These are phyloP conservation scores for Cenococcum geophilum DNA, from an alignment of 495 filamentous ascomycete genomes.

Conservation along the genomic window DNA sequence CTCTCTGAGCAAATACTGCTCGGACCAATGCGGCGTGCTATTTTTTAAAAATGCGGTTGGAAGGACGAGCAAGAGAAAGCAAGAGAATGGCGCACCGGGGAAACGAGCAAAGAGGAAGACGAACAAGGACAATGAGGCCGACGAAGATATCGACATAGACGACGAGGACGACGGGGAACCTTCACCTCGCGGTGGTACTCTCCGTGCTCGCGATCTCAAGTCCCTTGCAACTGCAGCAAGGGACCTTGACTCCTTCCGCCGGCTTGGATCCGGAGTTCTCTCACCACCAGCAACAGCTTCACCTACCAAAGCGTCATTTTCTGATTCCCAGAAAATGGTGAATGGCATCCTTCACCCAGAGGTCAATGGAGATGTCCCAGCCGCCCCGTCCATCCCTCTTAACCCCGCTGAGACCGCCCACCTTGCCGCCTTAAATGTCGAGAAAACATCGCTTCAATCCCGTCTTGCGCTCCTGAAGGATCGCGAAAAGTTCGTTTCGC, in stretches of 20 bases:
- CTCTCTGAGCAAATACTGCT: conserved; percentile 60
- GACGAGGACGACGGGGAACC: conserved; percentile 44
- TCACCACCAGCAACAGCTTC: conserved; percentile 38
- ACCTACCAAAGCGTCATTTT: conserved; percentile 25
- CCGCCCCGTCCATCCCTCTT: conserved; percentile 14
- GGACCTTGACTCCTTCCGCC: conserved; percentile 50
- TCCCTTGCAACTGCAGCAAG: conserved; percentile 45
- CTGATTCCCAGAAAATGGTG: conserved; percentile 11
- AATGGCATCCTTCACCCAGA: not conserved
- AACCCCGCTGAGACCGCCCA: conserved; percentile 27
- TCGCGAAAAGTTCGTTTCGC: conserved; percentile 37
- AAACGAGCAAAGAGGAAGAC: conserved; percentile 25
- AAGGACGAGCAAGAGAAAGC: conserved; percentile 14
- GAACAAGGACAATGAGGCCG: conserved; percentile 26
- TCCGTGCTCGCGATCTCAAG: conserved; percentile 54
- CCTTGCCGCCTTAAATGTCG: conserved; percentile 28
- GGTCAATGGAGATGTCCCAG: not conserved
- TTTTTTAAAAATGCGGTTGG: conserved; percentile 47
- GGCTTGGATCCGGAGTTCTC: conserved; percentile 48
- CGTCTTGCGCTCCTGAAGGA: conserved; percentile 37
- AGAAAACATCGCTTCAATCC: conserved; percentile 31
- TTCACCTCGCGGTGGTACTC: conserved; percentile 51
- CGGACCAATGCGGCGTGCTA: conserved; percentile 55
- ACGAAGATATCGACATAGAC: conserved; percentile 23
- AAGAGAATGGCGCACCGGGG: not conserved